Evolutionary conservation across 2,329 filamentous ascomycete species (phyloP).

Genomic region (Cladobotryum mycophilum): DNA sequence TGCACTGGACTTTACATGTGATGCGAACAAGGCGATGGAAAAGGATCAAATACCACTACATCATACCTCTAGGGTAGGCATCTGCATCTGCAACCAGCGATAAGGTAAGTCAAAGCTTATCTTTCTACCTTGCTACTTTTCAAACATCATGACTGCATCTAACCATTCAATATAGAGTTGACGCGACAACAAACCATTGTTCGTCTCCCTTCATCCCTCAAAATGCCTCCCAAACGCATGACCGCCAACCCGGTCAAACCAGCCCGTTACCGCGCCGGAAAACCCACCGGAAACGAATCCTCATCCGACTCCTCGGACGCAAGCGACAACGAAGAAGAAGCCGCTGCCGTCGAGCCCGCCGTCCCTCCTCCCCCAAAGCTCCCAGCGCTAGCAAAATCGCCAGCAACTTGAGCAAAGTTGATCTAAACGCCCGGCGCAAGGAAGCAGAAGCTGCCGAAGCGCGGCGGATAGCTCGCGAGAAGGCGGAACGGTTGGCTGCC

Average conservation of each 20-base stretch:
- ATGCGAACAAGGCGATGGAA: no score
- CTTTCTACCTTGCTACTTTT: no score
- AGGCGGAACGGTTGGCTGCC: slow-evolving; percentile 44
- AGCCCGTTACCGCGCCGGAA: slow-evolving; percentile 79
- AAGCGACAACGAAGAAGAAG: slow-evolving; percentile 32
- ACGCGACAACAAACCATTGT: background rate
- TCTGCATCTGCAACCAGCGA: no score
- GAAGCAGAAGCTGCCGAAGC: slow-evolving; percentile 42
- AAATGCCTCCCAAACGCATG: slow-evolving; percentile 75
- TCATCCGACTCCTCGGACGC: slow-evolving; percentile 49
- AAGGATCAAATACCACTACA: no score
- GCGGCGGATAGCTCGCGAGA: slow-evolving; percentile 41
- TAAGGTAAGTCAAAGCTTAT: no score
- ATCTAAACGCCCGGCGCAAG: slow-evolving; percentile 42
- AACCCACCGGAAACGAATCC: slow-evolving; percentile 53
- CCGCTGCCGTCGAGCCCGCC: slow-evolving; percentile 22
- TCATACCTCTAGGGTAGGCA: no score
- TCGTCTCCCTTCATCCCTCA: background rate
- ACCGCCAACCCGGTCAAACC: slow-evolving; percentile 83
- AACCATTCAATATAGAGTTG: background rate
- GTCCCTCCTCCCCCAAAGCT: slow-evolving; percentile 52
- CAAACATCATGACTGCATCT: background rate
- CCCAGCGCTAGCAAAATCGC: slow-evolving; percentile 51
- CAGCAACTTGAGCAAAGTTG: slow-evolving; percentile 46
- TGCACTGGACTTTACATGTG: no score